Base-by-base conservation (phyloP, 2,329 filamentous ascomycete genomes). In the Tympanopsis confertula region DNA sequence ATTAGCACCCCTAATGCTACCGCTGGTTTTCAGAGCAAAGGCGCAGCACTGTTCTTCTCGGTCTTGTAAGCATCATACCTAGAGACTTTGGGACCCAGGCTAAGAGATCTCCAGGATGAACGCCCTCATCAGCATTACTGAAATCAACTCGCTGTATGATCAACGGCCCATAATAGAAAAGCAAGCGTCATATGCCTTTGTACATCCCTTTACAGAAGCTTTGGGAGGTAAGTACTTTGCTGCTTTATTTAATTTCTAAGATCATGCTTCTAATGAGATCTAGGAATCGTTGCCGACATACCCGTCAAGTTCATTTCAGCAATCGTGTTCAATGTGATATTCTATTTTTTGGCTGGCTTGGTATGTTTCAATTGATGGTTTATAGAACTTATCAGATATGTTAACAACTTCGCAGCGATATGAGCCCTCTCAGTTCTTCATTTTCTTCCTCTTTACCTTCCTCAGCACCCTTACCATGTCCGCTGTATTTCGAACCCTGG, bases 311-410 rank as follows among this genome's bases (percentile, higher is more conserved):
- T 86, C 12, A 39, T 69, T 5, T 82, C 84, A 45, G 66, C 79
- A 0, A 59, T 81, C 38, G 59, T 75, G 15, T 88, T 87, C 59
- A 82, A 82, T 43, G 35, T 85, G 28, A 69, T 79, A 14, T 64
- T 88, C 26, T 89, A 88, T 61, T 88, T 87, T 57, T 79, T 89
- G 78, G 73, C 78, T 0, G 30, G 30, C 7, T 18, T 33, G 22
- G 22, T 26, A 26, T 10, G 22, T 26, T 7, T n/a, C 7, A n/a
- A 7, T 26, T 26, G n/a, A n/a, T 26, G 22, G 7, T 10, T 7
- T n/a, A 7, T n/a, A 26, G n/a, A n/a, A n/a, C 7, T 10, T 10
- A n/a, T n/a, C 22, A 7, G 22, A 10, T 26, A 12, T 15, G 22
- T 10, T 13, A 12, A 18, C 76, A 81, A 37, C 65, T 89, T 2